These are phyloP conservation scores for Acanthamoeba lenticulata DNA, from an alignment of 208 protist species.

Conservation along the genomic window DNA sequence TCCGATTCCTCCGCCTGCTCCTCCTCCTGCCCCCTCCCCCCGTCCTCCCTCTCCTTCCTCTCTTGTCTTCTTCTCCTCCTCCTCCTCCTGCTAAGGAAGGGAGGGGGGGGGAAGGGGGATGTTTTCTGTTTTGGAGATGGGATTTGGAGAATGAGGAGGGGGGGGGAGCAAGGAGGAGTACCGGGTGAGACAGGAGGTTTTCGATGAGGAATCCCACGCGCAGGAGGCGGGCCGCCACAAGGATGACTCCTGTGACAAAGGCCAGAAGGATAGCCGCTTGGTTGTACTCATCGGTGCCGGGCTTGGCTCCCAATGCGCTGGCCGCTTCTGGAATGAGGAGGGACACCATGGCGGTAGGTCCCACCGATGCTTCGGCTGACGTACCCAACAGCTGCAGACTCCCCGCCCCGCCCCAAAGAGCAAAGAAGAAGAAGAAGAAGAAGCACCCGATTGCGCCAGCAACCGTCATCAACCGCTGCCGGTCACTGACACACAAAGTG, in stretches of 20 bases:
- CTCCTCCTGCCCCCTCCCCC: no score
- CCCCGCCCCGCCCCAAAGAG: not conserved
- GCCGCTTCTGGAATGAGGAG: constrained; percentile 33
- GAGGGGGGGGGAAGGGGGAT: no score
- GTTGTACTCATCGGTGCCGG: constrained; percentile 8
- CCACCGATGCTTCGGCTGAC: not conserved
- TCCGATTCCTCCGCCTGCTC: no score
- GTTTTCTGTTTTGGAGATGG: not conserved
- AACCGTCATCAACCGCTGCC: not conserved
- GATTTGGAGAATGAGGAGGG: not conserved
- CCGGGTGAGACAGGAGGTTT: constrained; percentile 45
- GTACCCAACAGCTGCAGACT: constrained; percentile 2
- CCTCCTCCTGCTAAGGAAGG: no score
- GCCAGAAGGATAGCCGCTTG: not conserved
- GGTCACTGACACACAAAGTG: not conserved
- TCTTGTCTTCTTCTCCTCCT: no score
- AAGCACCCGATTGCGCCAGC: no score
- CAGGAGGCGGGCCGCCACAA: not conserved
- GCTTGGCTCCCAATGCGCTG: not conserved
- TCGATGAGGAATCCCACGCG: constrained; percentile 18
- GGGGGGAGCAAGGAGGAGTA: not conserved
- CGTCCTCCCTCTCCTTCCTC: no score
- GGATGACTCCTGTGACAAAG: not conserved
- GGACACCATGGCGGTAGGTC: constrained; percentile 24
- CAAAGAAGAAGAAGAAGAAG: not conserved